Base-by-base conservation (phyloP, 768 basidiomycete genomes). In the Naganishia randhawae region DNA sequence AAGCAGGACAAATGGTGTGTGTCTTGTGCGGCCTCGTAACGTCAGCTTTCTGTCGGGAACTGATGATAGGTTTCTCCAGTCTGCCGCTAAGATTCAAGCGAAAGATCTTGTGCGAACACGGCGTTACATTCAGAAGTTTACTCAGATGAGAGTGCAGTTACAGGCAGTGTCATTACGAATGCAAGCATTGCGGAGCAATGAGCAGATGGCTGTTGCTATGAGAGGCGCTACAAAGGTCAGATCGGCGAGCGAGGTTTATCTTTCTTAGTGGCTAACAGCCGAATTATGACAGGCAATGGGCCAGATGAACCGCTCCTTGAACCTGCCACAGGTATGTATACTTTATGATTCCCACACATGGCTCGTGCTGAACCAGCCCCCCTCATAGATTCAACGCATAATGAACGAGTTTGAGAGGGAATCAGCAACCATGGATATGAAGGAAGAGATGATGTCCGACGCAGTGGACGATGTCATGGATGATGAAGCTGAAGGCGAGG, bases 181-280 rank as follows among this genome's bases (percentile, higher is more conserved):
- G 84, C 96, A 99, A 80, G 92, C 93, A 8, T 83, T 99, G 68
- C 83, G 96, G 76, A 94, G 91, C 77, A 98, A 98, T 78, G 92
- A 98, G 79, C 92, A 95, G 82, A 99, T 99, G 96, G 95, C 94
- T 0, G 92, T 94, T 65, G 96, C 96, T 1, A 99, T 99, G 95
- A 88, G 92, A 73, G 96, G 96, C 48, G 96, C 96, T 33, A 95
- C 93, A 35, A 86, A 91, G 74, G 95, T 94, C 78, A 72, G 66
- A 39, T 16, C 19, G 1, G 39, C 22, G 31, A 37, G 41, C 33
- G 33, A 4, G n/a, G 33, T 48, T 6, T 25, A 27, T 27, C 27
- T 29, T 10, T 48, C 1, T 13, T 16, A 29, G 6, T 13, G 42
- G 39, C 54, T 42, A 10, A 32, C 42, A 14, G 17, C 13, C 14